phyloP scores from a whole-genome alignment of 805 yeast species.

The Ogataea degrootiae region DNA sequence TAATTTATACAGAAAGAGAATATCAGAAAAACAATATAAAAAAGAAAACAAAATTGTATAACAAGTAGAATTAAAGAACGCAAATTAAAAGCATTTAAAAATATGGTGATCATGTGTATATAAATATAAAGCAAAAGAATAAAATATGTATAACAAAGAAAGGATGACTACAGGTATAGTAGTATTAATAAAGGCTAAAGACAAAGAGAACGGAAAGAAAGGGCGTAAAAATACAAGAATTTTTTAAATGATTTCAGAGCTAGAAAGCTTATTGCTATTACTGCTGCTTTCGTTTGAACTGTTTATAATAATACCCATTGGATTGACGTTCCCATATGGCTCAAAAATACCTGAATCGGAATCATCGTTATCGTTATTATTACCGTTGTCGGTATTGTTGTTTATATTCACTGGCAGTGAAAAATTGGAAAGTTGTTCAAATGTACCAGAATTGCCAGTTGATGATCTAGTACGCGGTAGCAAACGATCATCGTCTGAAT shows the following conservation, averaged over 20 bases:
- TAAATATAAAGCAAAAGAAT: background rate
- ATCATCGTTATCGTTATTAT: constrained; percentile 6
- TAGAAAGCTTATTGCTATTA: background rate
- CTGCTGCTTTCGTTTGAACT: background rate
- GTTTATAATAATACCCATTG: constrained; percentile 20
- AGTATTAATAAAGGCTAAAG: too few species aligned
- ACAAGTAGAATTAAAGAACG: background rate
- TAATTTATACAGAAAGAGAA: background rate
- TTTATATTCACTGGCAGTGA: too few species aligned
- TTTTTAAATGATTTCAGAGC: background rate
- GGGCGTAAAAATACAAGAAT: background rate
- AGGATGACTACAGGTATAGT: too few species aligned
- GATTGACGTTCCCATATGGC: constrained; percentile 15
- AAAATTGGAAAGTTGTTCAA: too few species aligned
- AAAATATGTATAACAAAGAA: background rate
- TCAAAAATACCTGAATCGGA: constrained; percentile 12
- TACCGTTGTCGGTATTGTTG: background rate
- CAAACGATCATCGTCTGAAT: constrained; percentile 12
- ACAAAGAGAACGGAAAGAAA: too few species aligned
- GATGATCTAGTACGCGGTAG: constrained; percentile 2
- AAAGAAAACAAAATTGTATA: background rate
- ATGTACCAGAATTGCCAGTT: too few species aligned
- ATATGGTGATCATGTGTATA: background rate
- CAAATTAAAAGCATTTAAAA: background rate
- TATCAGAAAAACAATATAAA: background rate